Percentiles rank a stretch among this genome's conserved stretches.
Evolutionary conservation across 2,329 filamentous ascomycete species (phyloP).

Genomic region (Mariannaea sp.): DNA sequence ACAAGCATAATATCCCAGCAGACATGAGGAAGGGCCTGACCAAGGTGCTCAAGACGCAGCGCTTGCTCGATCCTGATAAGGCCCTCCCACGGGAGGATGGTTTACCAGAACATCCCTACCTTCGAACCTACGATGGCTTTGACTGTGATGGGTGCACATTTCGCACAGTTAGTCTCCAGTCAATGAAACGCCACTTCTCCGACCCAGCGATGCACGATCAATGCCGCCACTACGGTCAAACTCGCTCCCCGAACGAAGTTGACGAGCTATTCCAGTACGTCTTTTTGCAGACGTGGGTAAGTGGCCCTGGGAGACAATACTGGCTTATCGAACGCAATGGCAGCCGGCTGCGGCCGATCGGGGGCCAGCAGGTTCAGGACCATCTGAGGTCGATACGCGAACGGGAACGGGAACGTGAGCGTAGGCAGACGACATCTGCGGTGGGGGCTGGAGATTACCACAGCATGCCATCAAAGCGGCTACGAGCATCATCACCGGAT

Average conservation of each 20-base stretch:
- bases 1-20: conserved; percentile 1
- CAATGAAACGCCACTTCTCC: neutral
- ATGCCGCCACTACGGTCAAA: neutral
- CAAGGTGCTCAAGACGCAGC: conserved; percentile 1
- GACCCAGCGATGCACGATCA: neutral
- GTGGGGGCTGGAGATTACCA: neutral
- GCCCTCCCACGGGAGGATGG: neutral
- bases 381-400: neutral
- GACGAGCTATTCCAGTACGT: conserved; percentile 8
- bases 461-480: no score
- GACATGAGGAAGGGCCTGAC: neutral
- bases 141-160: neutral
- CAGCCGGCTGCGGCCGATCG: conserved; percentile 1
- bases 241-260: neutral
- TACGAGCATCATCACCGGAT: no score
- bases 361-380: neutral
- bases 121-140: conserved; percentile 4
- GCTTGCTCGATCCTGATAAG: neutral
- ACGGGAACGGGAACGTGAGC: neutral
- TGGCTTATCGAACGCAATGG: conserved; percentile 8
- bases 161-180: neutral
- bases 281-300: conserved; percentile 10
- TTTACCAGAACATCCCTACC: neutral
- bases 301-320: conserved; percentile 1
- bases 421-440: neutral